Base-by-base conservation (phyloP, 2,329 filamentous ascomycete genomes). In the Alternaria ethzedia region DNA sequence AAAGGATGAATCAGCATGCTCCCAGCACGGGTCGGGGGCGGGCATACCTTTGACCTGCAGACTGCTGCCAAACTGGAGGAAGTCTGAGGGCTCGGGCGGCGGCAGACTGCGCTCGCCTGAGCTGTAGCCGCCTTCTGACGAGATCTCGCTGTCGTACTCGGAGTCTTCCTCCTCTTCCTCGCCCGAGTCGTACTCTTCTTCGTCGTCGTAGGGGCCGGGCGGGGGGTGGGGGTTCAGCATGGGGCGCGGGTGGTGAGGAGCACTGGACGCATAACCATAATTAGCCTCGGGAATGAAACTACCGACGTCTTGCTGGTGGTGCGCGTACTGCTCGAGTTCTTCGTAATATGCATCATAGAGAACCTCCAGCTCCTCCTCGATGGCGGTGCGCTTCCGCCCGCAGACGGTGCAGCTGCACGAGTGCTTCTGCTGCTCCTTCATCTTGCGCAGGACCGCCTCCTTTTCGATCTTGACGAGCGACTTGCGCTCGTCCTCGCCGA, bases 361-460 rank as follows among this genome's bases (percentile, higher is more conserved):
- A 17, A 97, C 94, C 78, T 99, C 96, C 12, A 99, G 86, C 81
- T 99, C 96, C 82, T 99, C 96, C 81, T 99, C 96, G 71, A 99
- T 99, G 43, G 96, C 96, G 12, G 92, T 97, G 57, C 96, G 89
- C 83, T 99, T 99, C 70, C 96, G 89, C 57, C 96, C 96, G 80
- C 96, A 99, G 44, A 99, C 95, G 5, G 94, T 96, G 81, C 96
- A 99, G 79, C 94, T 97, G 84, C 96, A 99, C 3, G 95, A 98
- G 80, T 98, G 94, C 82, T 98, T 98, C 81, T 99, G 96, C 81
- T 99, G 96, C 81, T 99, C 96, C 85, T 99, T 99, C 96, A 99
- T 99, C 85, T 99, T 99, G 77, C 93, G 94, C 60, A 99, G 83
- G 0, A 99, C 96, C 8, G 96, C 95, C 81, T 99, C 95, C 83